Evolutionary conservation across 2,329 filamentous ascomycete species (phyloP), one percentile per base, ranked within the genome.

Genomic region (Aspergillus pseudotamarii): DNA sequence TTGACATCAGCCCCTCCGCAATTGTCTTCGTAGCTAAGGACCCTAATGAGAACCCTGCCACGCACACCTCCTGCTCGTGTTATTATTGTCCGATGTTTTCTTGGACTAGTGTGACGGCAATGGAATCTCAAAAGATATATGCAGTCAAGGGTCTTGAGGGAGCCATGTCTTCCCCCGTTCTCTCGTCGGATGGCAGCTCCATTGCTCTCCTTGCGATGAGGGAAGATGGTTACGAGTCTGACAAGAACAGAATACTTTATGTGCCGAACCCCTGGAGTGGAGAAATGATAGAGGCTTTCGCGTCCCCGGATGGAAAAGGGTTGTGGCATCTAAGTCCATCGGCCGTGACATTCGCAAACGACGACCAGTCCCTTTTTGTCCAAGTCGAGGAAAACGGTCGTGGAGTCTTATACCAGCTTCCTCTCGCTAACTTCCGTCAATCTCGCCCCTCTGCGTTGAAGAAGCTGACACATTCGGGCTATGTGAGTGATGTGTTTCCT

Each of bases 1-100:
- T 82, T 66, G 82, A 82, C 64, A 77, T 84, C 53, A 81, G 80
- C 55, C 74, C 76, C 0, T 74, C 73, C 1, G 80, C 81, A 30
- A 78, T 82, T 58, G 78, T 79, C 3, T 82, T 84, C 64, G 76
- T 83, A 56, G 76, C 79, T 1, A 83, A 82, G 64, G 81, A 83
- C 62, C 81, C 81, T 1, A 71, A 68, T 8, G 62, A 82, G 16
- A 79, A 81, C 59, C 79, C 79, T 12, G 81, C 82, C 6, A 78
- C 76, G 2, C 81, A 83, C 69, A 84, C 82, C 0, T 77, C 79
- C 56, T 79, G 79, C 68, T 75, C 80, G 1, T 78, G 77, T 59
- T 84, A 83, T 68, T 81, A 80, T 66, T 75, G 80, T 43, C 75
- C 79, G 6, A 77, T 81, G 70, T 76, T 77, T 61, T 79, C 79